These are phyloP conservation scores for Pulicaria dysenterica DNA, from an alignment of 129 eudicot genomes.

Conservation along the genomic window DNA sequence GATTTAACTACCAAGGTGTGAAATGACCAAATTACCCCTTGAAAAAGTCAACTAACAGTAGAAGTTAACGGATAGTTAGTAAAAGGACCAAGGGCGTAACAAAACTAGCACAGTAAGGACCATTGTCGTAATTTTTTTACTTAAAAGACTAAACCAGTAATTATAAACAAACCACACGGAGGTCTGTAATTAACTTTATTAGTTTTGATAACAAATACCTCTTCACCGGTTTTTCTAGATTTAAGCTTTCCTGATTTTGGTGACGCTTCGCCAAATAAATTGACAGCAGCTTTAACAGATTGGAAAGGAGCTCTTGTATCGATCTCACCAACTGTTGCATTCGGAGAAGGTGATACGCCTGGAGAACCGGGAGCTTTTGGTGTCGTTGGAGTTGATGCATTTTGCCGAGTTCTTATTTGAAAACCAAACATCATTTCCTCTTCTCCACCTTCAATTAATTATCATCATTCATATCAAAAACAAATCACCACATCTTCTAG, in stretches of 20 bases:
- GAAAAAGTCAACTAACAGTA: too few species aligned
- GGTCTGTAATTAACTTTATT: too few species aligned
- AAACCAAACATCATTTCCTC: conserved; percentile 49
- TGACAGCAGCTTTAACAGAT: conserved; percentile 89
- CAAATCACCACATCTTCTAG: neutral
- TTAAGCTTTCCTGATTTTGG: conserved; percentile 50
- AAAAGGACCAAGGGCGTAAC: too few species aligned
- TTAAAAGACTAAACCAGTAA: too few species aligned
- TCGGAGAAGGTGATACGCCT: conserved; percentile 44
- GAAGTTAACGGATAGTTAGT: too few species aligned
- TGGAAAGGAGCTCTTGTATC: conserved; percentile 83
- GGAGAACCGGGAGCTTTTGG: conserved; percentile 25
- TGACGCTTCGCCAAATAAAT: conserved; percentile 68
- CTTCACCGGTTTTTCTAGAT: conserved; percentile 50
- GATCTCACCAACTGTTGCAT: conserved; percentile 60
- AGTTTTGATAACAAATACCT: conserved; percentile 39
- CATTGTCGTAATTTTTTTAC: too few species aligned
- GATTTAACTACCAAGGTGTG: too few species aligned
- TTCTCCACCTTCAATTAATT: conserved; percentile 28
- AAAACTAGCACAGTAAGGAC: too few species aligned
- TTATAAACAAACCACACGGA: too few species aligned
- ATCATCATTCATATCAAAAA: neutral
- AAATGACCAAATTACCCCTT: too few species aligned
- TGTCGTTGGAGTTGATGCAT: conserved; percentile 34
- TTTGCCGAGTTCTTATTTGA: conserved; percentile 51